Conservation (phyloP, 768 basidiomycete species). For the Boletus patriciae region DNA sequence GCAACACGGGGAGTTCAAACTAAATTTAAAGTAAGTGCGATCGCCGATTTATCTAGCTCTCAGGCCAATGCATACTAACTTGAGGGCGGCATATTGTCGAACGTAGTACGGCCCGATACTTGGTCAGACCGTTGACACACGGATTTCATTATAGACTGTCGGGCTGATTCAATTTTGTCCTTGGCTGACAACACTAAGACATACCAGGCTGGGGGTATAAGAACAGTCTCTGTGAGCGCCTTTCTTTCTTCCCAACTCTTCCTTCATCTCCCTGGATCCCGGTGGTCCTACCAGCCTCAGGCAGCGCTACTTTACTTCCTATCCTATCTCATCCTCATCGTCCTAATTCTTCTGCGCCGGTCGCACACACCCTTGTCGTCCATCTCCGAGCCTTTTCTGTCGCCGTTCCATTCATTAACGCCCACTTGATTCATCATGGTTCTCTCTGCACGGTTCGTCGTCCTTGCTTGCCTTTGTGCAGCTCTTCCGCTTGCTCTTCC, state of each 20-base stretch:
- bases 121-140: neutral
- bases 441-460: constrained; percentile 47
- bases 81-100: too few relatives aligned
- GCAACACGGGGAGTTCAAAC: neutral
- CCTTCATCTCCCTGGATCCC: constrained; percentile 47
- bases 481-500: constrained; percentile 39
- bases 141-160: constrained; percentile 11
- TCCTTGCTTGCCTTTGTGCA: constrained; percentile 46
- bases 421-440: constrained; percentile 41
- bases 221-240: constrained; percentile 5
- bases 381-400: constrained; percentile 6
- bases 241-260: constrained; percentile 36
- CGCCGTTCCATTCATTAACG: constrained; percentile 12
- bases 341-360: constrained; percentile 25
- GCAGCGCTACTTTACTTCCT: constrained; percentile 17
- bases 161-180: constrained; percentile 11
- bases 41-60: neutral
- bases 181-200: constrained; percentile 23
- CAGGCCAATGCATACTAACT: neutral
- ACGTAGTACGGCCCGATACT: neutral
- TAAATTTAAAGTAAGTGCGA: neutral
- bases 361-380: constrained; percentile 21
- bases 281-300: constrained; percentile 45
- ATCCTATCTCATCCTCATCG: constrained; percentile 18
- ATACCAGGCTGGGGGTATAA: constrained; percentile 21